Evolutionary conservation across 495 filamentous ascomycete species (phyloP).

Genomic region (Echria macrotheca): DNA sequence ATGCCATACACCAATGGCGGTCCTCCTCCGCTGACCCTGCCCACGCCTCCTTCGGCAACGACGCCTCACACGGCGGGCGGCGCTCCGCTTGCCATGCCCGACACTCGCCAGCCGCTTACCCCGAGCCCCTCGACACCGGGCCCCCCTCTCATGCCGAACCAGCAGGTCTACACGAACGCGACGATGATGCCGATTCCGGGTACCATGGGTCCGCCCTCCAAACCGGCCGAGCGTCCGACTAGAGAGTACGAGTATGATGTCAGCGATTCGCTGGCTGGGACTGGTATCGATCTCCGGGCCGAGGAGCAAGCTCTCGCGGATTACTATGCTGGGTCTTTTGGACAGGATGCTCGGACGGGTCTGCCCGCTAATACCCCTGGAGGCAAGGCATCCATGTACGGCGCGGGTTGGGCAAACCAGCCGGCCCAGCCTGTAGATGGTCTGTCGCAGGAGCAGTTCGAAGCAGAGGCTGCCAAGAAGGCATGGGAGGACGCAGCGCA

Average conservation of each 20-base stretch:
- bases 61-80: slow-evolving; percentile 11
- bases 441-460: slow-evolving; percentile 47
- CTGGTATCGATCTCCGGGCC: slow-evolving; percentile 76
- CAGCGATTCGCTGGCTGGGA: slow-evolving; percentile 69
- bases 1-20: slow-evolving; percentile 20
- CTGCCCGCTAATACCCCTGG: slow-evolving; percentile 47
- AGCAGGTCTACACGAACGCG: slow-evolving; percentile 37
- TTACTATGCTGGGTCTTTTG: slow-evolving; percentile 41
- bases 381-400: slow-evolving; percentile 47
- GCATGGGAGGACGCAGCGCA: slow-evolving; percentile 43
- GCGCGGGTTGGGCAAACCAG: slow-evolving; percentile 54
- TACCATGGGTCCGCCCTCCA: slow-evolving; percentile 77
- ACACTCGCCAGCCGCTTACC: slow-evolving; percentile 24
- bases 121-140: slow-evolving; percentile 17
- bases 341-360: slow-evolving; percentile 34
- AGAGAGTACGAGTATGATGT: slow-evolving; percentile 64
- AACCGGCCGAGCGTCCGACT: slow-evolving; percentile 59
- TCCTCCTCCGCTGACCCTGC: slow-evolving; percentile 9
- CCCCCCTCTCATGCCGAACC: slow-evolving; percentile 15
- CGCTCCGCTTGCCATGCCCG: slow-evolving; percentile 20
- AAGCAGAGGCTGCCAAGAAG: slow-evolving; percentile 39
- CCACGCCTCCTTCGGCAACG: slow-evolving; percentile 8
- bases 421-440: slow-evolving; percentile 41
- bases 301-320: slow-evolving; percentile 70
- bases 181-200: slow-evolving; percentile 31